These are phyloP conservation scores for Amaranthus hypochondriacus DNA, from an alignment of 148 eudicot genomes.

Conservation along the genomic window DNA sequence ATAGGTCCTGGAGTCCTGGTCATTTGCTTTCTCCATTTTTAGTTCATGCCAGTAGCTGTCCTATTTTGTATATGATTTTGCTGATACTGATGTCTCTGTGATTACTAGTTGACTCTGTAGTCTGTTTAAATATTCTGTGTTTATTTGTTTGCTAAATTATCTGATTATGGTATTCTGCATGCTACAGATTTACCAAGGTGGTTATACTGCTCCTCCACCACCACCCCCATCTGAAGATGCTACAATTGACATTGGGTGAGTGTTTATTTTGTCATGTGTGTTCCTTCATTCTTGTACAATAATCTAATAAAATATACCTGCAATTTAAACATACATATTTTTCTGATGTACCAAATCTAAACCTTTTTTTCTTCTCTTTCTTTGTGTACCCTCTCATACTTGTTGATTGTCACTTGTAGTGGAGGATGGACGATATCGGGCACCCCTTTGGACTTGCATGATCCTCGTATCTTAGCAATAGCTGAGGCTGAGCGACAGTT, in stretches of 20 bases:
- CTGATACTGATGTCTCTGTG: background rate
- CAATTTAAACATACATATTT: no score
- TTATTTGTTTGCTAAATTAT: background rate
- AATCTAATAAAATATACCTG: no score
- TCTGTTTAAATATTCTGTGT: background rate
- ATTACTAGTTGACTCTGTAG: background rate
- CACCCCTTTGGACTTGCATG: constrained; percentile 76
- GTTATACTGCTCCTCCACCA: constrained; percentile 82
- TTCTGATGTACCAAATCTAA: no score
- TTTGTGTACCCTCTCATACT: background rate
- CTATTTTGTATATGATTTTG: no score
- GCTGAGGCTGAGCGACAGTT: constrained; percentile 89
- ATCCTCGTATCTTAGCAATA: constrained; percentile 80
- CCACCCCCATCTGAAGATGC: constrained; percentile 62
- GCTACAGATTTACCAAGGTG: constrained; percentile 75
- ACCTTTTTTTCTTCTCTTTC: no score
- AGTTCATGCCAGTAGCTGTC: no score
- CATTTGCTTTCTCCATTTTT: no score
- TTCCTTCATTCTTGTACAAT: no score
- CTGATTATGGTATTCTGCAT: constrained; percentile 9
- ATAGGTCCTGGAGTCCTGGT: no score
- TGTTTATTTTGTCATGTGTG: background rate
- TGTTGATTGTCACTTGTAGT: constrained; percentile 33
- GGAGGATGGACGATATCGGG: constrained; percentile 94
- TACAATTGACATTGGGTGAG: constrained; percentile 85